phyloP scores from a whole-genome alignment of 1,284 basidiomycete genomes.

The Heterobasidion annosum region DNA sequence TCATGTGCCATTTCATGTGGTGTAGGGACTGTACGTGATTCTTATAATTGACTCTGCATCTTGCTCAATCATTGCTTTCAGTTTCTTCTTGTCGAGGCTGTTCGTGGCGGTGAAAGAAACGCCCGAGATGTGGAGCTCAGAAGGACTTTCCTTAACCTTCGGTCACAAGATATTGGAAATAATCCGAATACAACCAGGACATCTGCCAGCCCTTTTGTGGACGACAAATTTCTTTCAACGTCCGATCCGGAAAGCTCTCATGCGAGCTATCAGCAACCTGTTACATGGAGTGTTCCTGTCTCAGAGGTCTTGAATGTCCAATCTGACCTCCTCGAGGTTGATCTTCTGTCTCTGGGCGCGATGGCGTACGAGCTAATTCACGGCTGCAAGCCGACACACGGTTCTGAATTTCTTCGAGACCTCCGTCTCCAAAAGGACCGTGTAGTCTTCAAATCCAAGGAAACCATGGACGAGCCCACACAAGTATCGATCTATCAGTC shows the following conservation, averaged over 20 bases:
- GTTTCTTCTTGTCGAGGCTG: neutral
- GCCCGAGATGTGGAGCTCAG: neutral
- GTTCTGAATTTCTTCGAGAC: neutral
- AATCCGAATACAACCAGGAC: no score
- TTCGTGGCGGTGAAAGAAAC: neutral
- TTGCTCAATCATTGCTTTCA: neutral
- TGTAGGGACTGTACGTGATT: neutral
- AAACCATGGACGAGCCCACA: neutral
- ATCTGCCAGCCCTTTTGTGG: no score
- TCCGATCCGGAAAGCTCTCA: no score
- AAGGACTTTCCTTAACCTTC: neutral
- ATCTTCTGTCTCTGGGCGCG: neutral
- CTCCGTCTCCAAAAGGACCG: neutral
- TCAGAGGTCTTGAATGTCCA: neutral
- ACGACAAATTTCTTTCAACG: no score
- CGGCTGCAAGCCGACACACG: neutral
- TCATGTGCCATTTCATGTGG: neutral
- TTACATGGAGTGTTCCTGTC: neutral
- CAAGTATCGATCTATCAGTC: neutral
- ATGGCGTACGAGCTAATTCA: neutral
- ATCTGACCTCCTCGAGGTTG: neutral
- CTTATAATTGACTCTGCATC: neutral
- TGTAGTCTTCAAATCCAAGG: neutral
- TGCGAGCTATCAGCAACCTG: no score
- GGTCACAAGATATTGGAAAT: no score